Conservation (phyloP, 2,329 filamentous ascomycete species). For the Exophiala alcalophila region DNA sequence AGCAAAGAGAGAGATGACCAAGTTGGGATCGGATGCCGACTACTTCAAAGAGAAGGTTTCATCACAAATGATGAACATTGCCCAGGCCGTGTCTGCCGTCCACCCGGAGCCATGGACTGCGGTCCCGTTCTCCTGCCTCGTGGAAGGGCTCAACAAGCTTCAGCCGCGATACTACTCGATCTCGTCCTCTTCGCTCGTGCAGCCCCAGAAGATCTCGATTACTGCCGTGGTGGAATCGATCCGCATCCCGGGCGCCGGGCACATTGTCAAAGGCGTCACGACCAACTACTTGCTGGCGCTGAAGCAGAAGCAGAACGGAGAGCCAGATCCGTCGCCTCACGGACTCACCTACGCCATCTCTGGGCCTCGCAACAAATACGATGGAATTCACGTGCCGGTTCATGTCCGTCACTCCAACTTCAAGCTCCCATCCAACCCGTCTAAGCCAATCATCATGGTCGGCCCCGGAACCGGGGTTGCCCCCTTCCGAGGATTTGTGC, state of each 20-base stretch:
- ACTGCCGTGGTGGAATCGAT: conserved; percentile 91
- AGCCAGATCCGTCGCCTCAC: conserved; percentile 75
- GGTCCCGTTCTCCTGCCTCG: conserved; percentile 89
- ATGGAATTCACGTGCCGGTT: conserved; percentile 89
- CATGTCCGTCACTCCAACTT: conserved; percentile 98
- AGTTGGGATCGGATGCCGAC: conserved; percentile 88
- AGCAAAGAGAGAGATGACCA: conserved; percentile 81
- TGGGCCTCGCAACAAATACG: conserved; percentile 94
- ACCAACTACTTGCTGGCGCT: conserved; percentile 95
- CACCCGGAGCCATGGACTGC: conserved; percentile 73
- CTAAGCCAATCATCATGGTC: conserved; percentile 92
- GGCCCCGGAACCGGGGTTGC: conserved; percentile 95
- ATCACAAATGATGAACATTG: conserved; percentile 81
- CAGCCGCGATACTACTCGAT: conserved; percentile 99
- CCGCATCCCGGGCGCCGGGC: conserved; percentile 69
- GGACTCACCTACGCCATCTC: conserved; percentile 81
- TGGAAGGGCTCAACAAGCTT: conserved; percentile 90
- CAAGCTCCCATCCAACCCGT: conserved; percentile 93
- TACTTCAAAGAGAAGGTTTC: conserved; percentile 87
- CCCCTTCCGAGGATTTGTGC: conserved; percentile 91
- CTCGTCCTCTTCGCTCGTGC: conserved; percentile 90
- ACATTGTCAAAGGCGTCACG: conserved; percentile 86
- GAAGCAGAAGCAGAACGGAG: conserved; percentile 94
- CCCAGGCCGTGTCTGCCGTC: conserved; percentile 73
- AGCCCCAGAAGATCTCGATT: conserved; percentile 91